These are phyloP conservation scores for Draba incana DNA, from an alignment of 345 rosid genomes.

Conservation along the genomic window DNA sequence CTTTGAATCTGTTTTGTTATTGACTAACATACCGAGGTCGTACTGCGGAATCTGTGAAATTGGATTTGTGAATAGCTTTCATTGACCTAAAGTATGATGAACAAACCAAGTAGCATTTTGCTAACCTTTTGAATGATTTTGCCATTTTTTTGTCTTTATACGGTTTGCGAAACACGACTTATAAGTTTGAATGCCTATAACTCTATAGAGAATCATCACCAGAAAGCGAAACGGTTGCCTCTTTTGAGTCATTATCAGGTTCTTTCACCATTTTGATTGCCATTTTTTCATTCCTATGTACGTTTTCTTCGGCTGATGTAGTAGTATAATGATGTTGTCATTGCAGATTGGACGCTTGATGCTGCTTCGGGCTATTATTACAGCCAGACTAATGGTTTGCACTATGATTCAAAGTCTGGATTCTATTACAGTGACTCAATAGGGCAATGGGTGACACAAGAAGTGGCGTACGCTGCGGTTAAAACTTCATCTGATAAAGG, in stretches of 20 bases:
- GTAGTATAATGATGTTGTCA: conserved; percentile 18
- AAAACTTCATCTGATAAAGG: conserved; percentile 44
- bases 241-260: conserved; percentile 42
- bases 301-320: conserved; percentile 36
- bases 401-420: conserved; percentile 80
- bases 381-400: conserved; percentile 59
- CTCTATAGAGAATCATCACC: conserved; percentile 37
- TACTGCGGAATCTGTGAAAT: background rate
- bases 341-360: conserved; percentile 81
- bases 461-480: conserved; percentile 71
- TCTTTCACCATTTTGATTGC: conserved; percentile 32
- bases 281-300: conserved; percentile 9
- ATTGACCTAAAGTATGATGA: background rate
- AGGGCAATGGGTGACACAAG: conserved; percentile 87
- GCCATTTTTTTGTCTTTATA: conserved; percentile 2
- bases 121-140: background rate
- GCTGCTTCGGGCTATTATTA: conserved; percentile 71
- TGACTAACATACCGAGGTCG: conserved; percentile 1
- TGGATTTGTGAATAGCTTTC: background rate
- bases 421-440: conserved; percentile 83
- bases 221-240: conserved; percentile 25
- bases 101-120: background rate
- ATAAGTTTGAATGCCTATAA: conserved; percentile 31
- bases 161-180: conserved; percentile 30
- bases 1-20: conserved; percentile 17